phyloP scores from a whole-genome alignment of 1,284 basidiomycete species.

The Flammula alnicola region DNA sequence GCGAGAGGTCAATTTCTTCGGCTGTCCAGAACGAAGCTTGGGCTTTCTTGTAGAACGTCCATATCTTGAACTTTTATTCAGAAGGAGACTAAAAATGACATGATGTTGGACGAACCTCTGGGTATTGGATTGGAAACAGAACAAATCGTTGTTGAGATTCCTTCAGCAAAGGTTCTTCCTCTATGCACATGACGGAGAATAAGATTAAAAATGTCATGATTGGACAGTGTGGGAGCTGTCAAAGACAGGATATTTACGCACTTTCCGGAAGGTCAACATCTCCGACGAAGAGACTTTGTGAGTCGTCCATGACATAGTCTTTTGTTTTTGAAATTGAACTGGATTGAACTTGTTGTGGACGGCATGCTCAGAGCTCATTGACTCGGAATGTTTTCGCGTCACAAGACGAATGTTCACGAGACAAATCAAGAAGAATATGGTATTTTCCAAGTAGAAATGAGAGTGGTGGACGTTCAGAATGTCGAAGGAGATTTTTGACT shows the following conservation, averaged over 20 bases:
- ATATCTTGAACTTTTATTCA: slow-evolving; percentile 70
- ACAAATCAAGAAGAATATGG: neutral
- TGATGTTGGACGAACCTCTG: slow-evolving; percentile 60
- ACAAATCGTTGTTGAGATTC: slow-evolving; percentile 84
- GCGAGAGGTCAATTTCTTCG: slow-evolving; percentile 95
- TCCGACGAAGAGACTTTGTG: slow-evolving; percentile 51
- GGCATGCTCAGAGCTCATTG: slow-evolving; percentile 21
- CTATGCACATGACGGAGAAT: slow-evolving; percentile 35
- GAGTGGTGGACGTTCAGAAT: slow-evolving; percentile 2
- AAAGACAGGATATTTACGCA: slow-evolving; percentile 40
- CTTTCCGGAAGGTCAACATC: slow-evolving; percentile 65
- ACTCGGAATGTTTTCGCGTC: slow-evolving; percentile 2
- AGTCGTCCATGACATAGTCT: slow-evolving; percentile 4
- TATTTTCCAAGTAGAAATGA: no score
- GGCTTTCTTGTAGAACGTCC: slow-evolving; percentile 95
- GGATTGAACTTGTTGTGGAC: slow-evolving; percentile 6
- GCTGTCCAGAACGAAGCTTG: slow-evolving; percentile 96
- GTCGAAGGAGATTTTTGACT: neutral
- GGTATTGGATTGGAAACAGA: slow-evolving; percentile 92
- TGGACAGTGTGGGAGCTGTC: neutral
- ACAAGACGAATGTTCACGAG: neutral
- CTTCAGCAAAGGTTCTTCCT: slow-evolving; percentile 81
- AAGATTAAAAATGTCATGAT: neutral
- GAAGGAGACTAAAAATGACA: neutral
- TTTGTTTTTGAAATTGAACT: slow-evolving; percentile 9